These are phyloP conservation scores for Cicer judaicum DNA, from an alignment of 306 rosid genomes.

Conservation along the genomic window DNA sequence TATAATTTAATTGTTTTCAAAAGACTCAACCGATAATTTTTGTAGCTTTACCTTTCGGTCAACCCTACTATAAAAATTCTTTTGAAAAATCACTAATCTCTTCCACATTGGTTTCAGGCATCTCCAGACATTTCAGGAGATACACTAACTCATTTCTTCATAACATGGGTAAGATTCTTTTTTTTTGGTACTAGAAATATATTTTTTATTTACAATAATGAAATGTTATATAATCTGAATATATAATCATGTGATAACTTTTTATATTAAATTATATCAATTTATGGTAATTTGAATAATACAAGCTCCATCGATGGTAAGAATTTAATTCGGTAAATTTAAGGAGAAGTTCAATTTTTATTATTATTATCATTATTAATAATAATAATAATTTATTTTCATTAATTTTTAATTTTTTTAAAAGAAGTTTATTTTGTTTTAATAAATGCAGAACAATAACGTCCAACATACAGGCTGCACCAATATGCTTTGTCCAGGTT, in stretches of 20 bases:
- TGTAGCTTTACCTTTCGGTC: neutral
- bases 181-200: too few relatives aligned
- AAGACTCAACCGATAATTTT: too few relatives aligned
- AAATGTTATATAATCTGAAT: neutral
- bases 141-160: neutral
- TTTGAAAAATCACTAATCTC: neutral
- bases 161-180: slow-evolving; percentile 7
- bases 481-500: slow-evolving; percentile 27
- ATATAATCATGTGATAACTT: too few relatives aligned
- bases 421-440: neutral
- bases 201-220: neutral
- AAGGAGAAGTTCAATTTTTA: too few relatives aligned
- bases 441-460: neutral
- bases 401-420: neutral
- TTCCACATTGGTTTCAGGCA: slow-evolving; percentile 15
- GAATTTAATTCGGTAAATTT: too few relatives aligned
- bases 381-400: neutral
- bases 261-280: too few relatives aligned
- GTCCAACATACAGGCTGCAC: slow-evolving; percentile 17
- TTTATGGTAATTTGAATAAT: too few relatives aligned
- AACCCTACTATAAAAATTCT: too few relatives aligned
- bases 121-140: neutral
- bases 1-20: too few relatives aligned
- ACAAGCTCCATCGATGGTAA: too few relatives aligned
- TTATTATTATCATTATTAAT: too few relatives aligned